Percentiles rank a stretch among this genome's conserved stretches.
These are phyloP conservation scores for Xylariales sp. DNA, from an alignment of 2,329 filamentous ascomycete species.

Conservation along the genomic window DNA sequence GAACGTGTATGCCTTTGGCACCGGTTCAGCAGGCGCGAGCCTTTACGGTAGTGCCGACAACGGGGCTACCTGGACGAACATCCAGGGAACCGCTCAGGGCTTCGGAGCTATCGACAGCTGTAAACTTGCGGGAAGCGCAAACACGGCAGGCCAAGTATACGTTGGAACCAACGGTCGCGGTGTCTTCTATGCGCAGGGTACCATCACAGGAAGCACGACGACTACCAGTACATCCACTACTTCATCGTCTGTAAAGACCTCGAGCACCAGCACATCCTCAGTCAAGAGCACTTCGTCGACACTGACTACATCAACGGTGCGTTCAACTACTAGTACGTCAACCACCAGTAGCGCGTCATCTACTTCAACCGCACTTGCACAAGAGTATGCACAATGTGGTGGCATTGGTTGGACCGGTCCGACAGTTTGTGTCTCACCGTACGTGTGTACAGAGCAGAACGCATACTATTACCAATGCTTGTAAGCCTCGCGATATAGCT, in stretches of 20 bases:
- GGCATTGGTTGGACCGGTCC: slow-evolving; percentile 13
- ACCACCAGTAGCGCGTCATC: background rate
- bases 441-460: slow-evolving; percentile 13
- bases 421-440: slow-evolving; percentile 11
- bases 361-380: slow-evolving; percentile 1
- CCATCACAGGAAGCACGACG: slow-evolving; percentile 12
- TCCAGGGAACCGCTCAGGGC: slow-evolving; percentile 38
- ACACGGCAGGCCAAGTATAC: slow-evolving; percentile 40
- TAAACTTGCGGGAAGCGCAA: slow-evolving; percentile 39
- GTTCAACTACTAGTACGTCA: background rate
- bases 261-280: background rate
- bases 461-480: slow-evolving; percentile 15
- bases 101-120: slow-evolving; percentile 38
- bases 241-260: background rate
- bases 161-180: slow-evolving; percentile 47
- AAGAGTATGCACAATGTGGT: slow-evolving; percentile 13
- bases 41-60: slow-evolving; percentile 40
- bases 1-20: slow-evolving; percentile 45
- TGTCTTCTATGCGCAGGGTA: slow-evolving; percentile 31
- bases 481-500: slow-evolving; percentile 1
- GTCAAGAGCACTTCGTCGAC: background rate
- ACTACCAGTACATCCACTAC: background rate
- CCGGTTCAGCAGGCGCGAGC: slow-evolving; percentile 34
- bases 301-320: no score
- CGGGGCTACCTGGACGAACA: slow-evolving; percentile 39